A percentile compares a stretch with the other conserved stretches of the same genome.
phyloP scores from a whole-genome alignment of 768 basidiomycete species.

The Suillus paluster region DNA sequence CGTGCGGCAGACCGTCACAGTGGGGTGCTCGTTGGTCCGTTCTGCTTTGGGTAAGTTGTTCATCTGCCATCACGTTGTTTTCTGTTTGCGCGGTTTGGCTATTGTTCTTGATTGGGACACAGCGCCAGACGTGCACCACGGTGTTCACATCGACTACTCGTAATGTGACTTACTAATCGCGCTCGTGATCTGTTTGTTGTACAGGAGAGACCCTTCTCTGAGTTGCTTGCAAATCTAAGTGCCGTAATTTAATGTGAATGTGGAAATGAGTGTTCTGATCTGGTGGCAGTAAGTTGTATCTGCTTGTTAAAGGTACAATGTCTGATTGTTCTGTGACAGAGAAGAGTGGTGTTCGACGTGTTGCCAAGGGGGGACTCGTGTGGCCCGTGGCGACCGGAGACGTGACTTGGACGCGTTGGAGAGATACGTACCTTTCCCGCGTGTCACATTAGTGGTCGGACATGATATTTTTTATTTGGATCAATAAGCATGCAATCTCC shows the following conservation, averaged over 20 bases:
- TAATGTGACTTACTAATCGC: not conserved
- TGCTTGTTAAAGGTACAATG: not conserved
- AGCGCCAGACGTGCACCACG: not conserved
- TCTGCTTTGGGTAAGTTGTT: constrained; percentile 71
- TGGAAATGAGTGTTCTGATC: not conserved
- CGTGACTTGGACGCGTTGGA: not conserved
- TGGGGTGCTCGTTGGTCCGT: constrained; percentile 85
- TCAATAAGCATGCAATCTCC: not conserved
- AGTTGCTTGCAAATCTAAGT: not conserved
- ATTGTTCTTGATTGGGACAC: not conserved
- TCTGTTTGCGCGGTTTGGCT: not conserved
- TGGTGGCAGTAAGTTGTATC: not conserved
- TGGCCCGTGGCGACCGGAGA: not conserved
- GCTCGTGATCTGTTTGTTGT: not conserved
- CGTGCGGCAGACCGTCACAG: constrained; percentile 85
- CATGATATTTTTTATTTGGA: not conserved
- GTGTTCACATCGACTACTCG: not conserved
- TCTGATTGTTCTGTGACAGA: not conserved
- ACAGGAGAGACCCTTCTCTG: not conserved
- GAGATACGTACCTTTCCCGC: not conserved
- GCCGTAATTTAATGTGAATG: not conserved
- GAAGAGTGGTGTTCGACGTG: not conserved
- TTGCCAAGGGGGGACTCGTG: not conserved
- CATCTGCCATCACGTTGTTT: not conserved
- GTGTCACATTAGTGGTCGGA: not conserved